Evolutionary conservation across 257 asterid species (phyloP).

Genomic region (Scutellaria minor): DNA sequence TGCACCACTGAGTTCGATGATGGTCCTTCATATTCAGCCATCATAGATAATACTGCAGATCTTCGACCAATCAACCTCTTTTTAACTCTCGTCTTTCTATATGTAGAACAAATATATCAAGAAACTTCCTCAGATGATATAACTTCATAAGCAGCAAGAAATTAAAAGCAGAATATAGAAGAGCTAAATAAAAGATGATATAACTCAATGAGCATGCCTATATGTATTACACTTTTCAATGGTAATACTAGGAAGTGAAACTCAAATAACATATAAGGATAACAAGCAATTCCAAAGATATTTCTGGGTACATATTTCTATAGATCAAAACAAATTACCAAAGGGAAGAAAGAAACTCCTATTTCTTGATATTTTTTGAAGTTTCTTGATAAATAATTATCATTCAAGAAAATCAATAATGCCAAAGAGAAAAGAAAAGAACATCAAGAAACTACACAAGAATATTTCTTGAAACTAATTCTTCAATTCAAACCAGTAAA

Average conservation of each 20-base stretch:
- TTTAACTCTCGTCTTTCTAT: conserved; percentile 42
- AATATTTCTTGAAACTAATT: not conserved
- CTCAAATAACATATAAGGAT: not conserved
- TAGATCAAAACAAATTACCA: not conserved
- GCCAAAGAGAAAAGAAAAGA: not conserved
- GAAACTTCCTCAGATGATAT: conserved; percentile 28
- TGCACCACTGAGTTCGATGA: conserved; percentile 39
- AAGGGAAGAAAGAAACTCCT: not conserved
- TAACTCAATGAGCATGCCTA: not conserved
- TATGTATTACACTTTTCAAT: not conserved
- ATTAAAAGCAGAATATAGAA: not conserved
- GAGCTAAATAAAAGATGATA: not conserved
- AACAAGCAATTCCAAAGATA: not conserved
- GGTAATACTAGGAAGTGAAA: not conserved
- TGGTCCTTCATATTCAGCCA: conserved; percentile 60
- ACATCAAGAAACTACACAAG: not conserved
- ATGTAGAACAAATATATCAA: conserved; percentile 34
- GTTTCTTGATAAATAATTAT: not conserved
- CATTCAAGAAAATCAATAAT: conserved; percentile 7
- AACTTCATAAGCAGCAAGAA: conserved; percentile 24
- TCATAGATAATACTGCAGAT: conserved; percentile 42
- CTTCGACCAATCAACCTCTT: conserved; percentile 46
- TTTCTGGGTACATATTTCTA: not conserved
- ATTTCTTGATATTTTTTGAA: conserved; percentile 1
- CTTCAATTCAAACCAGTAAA: not conserved